Base-by-base conservation (phyloP, 805 yeast species). In the Teunomyces stri region DNA sequence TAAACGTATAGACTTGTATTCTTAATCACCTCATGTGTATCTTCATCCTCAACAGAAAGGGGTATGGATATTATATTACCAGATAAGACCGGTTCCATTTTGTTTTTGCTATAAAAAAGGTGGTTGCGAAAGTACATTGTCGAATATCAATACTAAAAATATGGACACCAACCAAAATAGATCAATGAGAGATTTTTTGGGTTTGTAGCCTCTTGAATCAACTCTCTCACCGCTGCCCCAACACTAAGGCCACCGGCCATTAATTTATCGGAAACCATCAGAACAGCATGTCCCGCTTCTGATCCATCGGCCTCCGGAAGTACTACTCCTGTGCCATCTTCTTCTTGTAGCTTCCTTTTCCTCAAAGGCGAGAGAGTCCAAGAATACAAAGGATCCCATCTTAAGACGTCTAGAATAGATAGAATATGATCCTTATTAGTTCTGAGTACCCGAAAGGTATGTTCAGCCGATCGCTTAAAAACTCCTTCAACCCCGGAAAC, bases 311-410 rank as follows among this genome's bases (percentile, higher is more conserved):
- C 72, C 40, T 65, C 65, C 3, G 61, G 59, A 16, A 48, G 44
- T 20, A 52, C 47, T 29, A 48, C 48, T 13, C 54, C 55, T 3
- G 48, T 53, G 10, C 53, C 61, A 18, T 58, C 64, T 4, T 63
- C 70, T 27, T 70, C 78, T 55, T 82, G 87, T 13, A 84, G 61
- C 51, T 73, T 78, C 52, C 75, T 75, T 57, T 74, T 78, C 46
- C 85, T 64, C 13, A 89, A 65, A 1, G 96, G 95, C 0, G 97
- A 87, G 41, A 90, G 72, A 0, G 87, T 81, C 98, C 99, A 94
- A 1, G 89, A 79, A 59, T 92, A 91, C 46, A 94, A 74, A 0
- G 99, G 97, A 72, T 94, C 99, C 78, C 94, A 89, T 56, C 85
- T 75, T 52, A 94, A 67, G 4, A 92, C 96, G 57, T 91, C 92